Base-by-base conservation (phyloP, 192 early-diverging fungal genomes). In the Fimicolochytrium jonesii region DNA sequence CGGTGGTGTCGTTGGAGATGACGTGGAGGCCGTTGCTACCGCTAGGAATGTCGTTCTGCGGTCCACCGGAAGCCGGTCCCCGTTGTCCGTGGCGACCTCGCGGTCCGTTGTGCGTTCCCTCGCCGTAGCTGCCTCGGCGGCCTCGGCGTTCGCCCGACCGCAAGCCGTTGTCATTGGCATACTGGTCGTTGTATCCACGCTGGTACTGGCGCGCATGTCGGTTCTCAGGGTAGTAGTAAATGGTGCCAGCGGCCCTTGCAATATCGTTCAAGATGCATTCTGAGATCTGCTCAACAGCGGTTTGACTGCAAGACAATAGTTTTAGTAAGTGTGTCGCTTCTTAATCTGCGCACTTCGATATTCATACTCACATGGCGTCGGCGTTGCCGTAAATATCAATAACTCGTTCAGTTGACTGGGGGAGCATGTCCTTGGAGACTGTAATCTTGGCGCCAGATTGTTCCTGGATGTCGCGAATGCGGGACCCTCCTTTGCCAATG, bases 391-490 rank as follows among this genome's bases (percentile, higher is more conserved):
- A 83, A 37, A 98, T 82, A 47, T 92, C 90, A 18, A 97, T 86
- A 35, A 94, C 80, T 46, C 96, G 89, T 77, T 99, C 96, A 20
- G 94, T 97, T 13, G 88, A 90, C 69, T 93, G 88, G 20, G 93
- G 93, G 29, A 99, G 77, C 81, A 94, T 92, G 56, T 95, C 90
- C 74, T 97, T 94, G 57, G 88, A 87, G 7, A 94, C 92, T 25
- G 86, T 87, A 75, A 97, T 86, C 39, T 88, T 89, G 11, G 89
- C 90, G 29, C 89, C 87, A 20, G 92, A 92, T n/a, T 80, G 74
- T 49, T 97, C 93, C 77, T 99, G 96, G 56, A 99, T 91, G 66
- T 95, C 89, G 76, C 93, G 95, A 76, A 99, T 99, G 75, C 91
- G 91, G 34, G 41, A 37, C 46, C 94, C 94, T 62, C 86, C 62